Evolutionary conservation across 2,329 filamentous ascomycete species (phyloP).

Genomic region (Pseudogymnoascus sp.): DNA sequence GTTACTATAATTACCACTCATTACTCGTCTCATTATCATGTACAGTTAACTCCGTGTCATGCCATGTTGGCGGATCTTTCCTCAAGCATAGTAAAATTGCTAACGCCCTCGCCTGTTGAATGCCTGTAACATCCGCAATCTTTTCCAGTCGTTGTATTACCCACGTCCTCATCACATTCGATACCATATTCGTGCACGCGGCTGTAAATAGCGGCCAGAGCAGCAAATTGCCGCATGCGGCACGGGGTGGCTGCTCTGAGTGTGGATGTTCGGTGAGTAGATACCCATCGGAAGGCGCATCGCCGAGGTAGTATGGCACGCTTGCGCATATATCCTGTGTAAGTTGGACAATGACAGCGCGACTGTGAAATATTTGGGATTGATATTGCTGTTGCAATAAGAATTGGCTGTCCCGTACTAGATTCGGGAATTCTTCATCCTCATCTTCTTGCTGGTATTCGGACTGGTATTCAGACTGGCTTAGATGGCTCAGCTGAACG

Average conservation of each 20-base stretch:
- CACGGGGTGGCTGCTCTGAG: slow-evolving; percentile 12
- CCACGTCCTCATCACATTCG: slow-evolving; percentile 22
- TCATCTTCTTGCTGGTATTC: background rate
- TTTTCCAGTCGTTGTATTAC: slow-evolving; percentile 19
- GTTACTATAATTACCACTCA: background rate
- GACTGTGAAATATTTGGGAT: background rate
- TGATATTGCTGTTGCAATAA: background rate
- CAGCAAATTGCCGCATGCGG: slow-evolving; percentile 20
- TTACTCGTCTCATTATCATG: background rate
- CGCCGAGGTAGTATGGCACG: slow-evolving; percentile 20
- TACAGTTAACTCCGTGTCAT: background rate
- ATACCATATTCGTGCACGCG: slow-evolving; percentile 17
- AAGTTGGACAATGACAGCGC: slow-evolving; percentile 11
- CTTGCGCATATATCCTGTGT: slow-evolving; percentile 23
- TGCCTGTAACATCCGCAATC: slow-evolving; percentile 22
- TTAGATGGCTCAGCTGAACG: slow-evolving; percentile 19
- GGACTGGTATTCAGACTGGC: background rate
- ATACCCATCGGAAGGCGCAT: background rate
- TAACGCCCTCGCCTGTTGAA: slow-evolving; percentile 21
- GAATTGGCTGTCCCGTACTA: background rate
- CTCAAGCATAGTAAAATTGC: slow-evolving; percentile 12
- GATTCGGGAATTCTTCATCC: background rate
- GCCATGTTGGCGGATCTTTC: background rate
- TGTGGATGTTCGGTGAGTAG: background rate
- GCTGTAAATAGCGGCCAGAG: slow-evolving; percentile 24